Evolutionary conservation across 73 alveolate species (phyloP).

Genomic region (Effrenium voratum): DNA sequence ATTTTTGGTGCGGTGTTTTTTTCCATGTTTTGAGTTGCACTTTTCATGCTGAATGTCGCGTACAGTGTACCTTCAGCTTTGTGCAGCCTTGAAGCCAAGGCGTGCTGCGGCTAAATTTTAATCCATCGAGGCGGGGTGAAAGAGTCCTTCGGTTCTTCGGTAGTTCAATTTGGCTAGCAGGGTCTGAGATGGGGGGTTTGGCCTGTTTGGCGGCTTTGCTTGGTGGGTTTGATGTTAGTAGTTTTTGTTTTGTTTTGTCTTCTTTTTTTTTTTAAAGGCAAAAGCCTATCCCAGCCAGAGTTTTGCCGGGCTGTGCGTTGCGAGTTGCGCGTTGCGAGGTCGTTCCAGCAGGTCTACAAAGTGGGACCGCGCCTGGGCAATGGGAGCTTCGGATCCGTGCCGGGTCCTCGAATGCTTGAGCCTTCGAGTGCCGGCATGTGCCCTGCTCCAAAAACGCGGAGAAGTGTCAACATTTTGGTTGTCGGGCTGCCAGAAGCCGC

Average conservation of each 20-base stretch:
- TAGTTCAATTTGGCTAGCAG: too few relatives aligned
- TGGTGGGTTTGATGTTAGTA: not conserved
- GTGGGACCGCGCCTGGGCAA: slow-evolving; percentile 36
- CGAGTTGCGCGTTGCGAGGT: not conserved
- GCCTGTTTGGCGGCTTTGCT: not conserved
- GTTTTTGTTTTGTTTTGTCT: not conserved
- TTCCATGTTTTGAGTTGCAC: not conserved
- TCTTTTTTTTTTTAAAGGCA: too few relatives aligned
- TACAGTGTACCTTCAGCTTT: not conserved
- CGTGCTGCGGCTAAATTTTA: slow-evolving; percentile 34
- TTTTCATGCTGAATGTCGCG: not conserved
- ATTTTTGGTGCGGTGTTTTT: not conserved
- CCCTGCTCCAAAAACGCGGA: not conserved
- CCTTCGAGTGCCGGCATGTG: not conserved
- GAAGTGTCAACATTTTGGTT: not conserved
- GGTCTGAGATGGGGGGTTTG: not conserved
- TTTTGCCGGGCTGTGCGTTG: not conserved
- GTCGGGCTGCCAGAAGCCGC: too few relatives aligned
- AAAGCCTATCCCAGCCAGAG: too few relatives aligned
- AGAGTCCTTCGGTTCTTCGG: too few relatives aligned
- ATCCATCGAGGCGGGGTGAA: slow-evolving; percentile 58
- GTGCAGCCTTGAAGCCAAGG: not conserved
- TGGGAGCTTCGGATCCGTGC: slow-evolving; percentile 69
- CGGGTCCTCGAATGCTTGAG: not conserved
- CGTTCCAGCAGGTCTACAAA: slow-evolving; percentile 34